These are phyloP conservation scores for Sambucus nigra DNA, from an alignment of 129 eudicot genomes.

Conservation along the genomic window DNA sequence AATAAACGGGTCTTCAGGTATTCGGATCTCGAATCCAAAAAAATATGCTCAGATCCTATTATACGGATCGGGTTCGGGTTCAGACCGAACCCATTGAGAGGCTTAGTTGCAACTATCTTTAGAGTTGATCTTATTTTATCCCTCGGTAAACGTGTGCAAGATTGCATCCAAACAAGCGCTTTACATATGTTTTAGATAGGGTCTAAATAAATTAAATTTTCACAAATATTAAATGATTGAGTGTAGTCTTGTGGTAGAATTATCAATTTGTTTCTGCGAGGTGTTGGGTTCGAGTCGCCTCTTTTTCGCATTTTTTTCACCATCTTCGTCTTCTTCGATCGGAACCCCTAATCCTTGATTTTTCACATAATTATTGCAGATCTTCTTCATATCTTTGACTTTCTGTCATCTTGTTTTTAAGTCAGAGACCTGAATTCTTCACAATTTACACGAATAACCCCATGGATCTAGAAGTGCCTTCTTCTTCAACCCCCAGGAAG, in stretches of 20 bases:
- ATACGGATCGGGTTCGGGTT: no score
- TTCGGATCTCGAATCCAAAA: no score
- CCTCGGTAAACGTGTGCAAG: no score
- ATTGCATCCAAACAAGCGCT: no score
- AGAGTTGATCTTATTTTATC: no score
- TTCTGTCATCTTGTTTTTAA: conserved; percentile 5
- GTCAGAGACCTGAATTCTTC: conserved; percentile 9
- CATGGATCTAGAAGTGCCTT: conserved; percentile 44
- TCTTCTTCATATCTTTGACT: background rate
- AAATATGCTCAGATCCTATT: no score
- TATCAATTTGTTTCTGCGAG: background rate
- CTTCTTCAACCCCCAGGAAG: conserved; percentile 27
- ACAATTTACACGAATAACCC: background rate
- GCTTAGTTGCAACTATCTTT: no score
- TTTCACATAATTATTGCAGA: background rate
- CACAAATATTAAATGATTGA: background rate
- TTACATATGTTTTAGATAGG: no score
- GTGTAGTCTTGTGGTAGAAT: background rate
- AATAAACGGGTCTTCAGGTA: no score
- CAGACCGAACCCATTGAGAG: no score
- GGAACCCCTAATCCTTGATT: conserved; percentile 25
- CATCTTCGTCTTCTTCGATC: conserved; percentile 1
- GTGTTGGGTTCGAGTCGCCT: conserved; percentile 19
- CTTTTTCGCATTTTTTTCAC: background rate
- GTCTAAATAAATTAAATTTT: no score